A percentile compares a stretch with the other conserved stretches of the same genome.
Conservation (phyloP, 495 filamentous ascomycete species). For the Talaromyces wortmannii region DNA sequence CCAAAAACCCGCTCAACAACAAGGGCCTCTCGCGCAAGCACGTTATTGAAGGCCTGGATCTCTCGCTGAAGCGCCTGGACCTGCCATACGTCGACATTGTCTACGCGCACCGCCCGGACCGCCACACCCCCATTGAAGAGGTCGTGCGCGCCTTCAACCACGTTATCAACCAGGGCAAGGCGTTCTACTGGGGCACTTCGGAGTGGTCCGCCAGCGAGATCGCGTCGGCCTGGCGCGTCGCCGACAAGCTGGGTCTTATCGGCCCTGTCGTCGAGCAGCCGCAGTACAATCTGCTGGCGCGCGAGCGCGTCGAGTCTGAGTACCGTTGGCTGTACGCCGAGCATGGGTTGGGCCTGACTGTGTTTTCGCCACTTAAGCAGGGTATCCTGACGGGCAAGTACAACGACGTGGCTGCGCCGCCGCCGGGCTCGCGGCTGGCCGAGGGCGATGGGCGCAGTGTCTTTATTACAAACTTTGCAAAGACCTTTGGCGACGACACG, state of each 20-base stretch:
- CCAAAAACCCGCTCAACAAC: slow-evolving; percentile 52
- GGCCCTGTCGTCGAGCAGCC: slow-evolving; percentile 82
- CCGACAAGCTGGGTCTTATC: slow-evolving; percentile 68
- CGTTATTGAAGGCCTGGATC: slow-evolving; percentile 63
- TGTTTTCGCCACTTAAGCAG: slow-evolving; percentile 64
- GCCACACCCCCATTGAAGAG: slow-evolving; percentile 81
- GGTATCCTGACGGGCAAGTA: slow-evolving; percentile 82
- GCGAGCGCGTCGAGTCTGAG: slow-evolving; percentile 69
- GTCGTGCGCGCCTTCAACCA: slow-evolving; percentile 80
- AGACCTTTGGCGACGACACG: slow-evolving; percentile 7
- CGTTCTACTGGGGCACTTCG: slow-evolving; percentile 87
- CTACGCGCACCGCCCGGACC: slow-evolving; percentile 80
- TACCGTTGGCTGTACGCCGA: slow-evolving; percentile 60
- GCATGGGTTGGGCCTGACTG: slow-evolving; percentile 63
- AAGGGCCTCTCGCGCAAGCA: slow-evolving; percentile 77
- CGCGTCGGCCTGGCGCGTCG: slow-evolving; percentile 64
- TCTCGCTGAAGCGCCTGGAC: slow-evolving; percentile 60
- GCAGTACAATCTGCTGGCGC: slow-evolving; percentile 69
- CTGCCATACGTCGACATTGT: slow-evolving; percentile 70
- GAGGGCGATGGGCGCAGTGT: slow-evolving; percentile 17
- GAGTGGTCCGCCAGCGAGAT: slow-evolving; percentile 85
- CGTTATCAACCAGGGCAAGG: slow-evolving; percentile 67
- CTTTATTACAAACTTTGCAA: slow-evolving; percentile 7
- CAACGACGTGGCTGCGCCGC: slow-evolving; percentile 44
- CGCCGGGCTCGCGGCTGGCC: slow-evolving; percentile 29